Evolutionary conservation across 73 alveolate species (phyloP).

Genomic region (Durusdinium trenchii): DNA sequence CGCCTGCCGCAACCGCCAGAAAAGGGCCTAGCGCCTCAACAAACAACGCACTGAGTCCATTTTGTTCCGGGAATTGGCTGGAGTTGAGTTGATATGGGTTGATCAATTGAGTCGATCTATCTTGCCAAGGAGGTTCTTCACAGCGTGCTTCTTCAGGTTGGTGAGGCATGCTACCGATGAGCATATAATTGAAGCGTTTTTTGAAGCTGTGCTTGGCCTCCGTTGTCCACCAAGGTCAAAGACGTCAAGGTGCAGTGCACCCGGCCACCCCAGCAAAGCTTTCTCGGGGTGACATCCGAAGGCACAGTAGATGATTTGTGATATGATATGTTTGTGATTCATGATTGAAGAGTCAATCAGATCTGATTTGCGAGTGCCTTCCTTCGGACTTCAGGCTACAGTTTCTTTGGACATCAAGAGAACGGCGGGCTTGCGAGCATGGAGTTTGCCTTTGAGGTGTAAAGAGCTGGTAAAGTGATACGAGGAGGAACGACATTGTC

Average conservation of each 20-base stretch:
- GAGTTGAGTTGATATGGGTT: not conserved
- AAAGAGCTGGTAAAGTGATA: not conserved
- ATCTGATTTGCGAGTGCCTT: not conserved
- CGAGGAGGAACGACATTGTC: no score
- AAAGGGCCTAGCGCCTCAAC: no score
- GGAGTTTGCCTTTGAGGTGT: constrained; percentile 42
- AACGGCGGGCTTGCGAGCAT: constrained; percentile 19
- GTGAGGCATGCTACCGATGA: not conserved
- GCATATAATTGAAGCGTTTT: not conserved
- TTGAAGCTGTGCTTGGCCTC: not conserved
- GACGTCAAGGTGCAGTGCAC: constrained; percentile 22
- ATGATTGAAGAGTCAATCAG: no score
- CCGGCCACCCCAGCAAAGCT: not conserved
- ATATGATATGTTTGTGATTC: no score
- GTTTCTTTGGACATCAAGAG: constrained; percentile 26
- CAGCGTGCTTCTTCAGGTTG: constrained; percentile 36
- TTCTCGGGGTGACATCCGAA: no score
- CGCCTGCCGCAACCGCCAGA: no score
- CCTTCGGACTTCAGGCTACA: not conserved
- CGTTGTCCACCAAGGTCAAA: constrained; percentile 6
- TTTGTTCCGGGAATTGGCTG: not conserved
- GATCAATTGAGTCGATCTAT: not conserved
- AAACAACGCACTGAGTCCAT: not conserved
- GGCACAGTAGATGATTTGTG: no score
- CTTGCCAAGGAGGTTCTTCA: constrained; percentile 7